Evolutionary conservation across 2,329 filamentous ascomycete genomes (phyloP), one percentile per base, ranked within the genome.

Genomic region (Byssochlamys sp.): DNA sequence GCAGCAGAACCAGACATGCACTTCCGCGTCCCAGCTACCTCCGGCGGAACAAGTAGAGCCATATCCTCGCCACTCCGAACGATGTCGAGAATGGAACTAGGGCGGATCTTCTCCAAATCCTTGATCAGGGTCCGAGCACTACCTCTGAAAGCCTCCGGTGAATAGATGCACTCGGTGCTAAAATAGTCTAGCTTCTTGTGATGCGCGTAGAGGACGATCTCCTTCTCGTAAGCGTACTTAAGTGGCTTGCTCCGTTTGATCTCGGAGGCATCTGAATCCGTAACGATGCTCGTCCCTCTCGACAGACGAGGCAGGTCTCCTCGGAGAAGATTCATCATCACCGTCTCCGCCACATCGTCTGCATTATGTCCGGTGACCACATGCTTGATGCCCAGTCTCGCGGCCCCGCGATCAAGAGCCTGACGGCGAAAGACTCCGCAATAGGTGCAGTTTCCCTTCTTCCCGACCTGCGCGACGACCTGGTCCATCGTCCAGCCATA

Each of bases 401-500:
- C 91, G 4, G 94, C 91, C 19, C 94, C 94, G 7, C 94, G 85
- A 71, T 99, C 94, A 33, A 99, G 80, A 1, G 94, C 94, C 76
- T 99, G 94, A 58, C 95, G 83, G 56, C 94, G 82, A 70, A 99
- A 99, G 19, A 99, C 94, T 12, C 94, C 94, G 68, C 94, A 99
- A 69, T 99, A 99, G 29, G 95, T 99, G 80, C 94, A 99, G 74
- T 99, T 99, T 29, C 92, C 91, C 73, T 96, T 97, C 77, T 96
- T 97, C 12, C 94, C 94, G 54, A 99, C 89, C 53, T 92, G 90
- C 67, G 91, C 89, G 3, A 99, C 95, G 9, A 99, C 94, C 69
- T 97, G 90, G 69, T 99, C 94, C 94, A 99, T 99, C 0, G 91
- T 96, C 94, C 94, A 99, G 7, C 92, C 94, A 71, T 99, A 99